Base-by-base conservation (phyloP, 768 basidiomycete species). In the Trametes maxima region DNA sequence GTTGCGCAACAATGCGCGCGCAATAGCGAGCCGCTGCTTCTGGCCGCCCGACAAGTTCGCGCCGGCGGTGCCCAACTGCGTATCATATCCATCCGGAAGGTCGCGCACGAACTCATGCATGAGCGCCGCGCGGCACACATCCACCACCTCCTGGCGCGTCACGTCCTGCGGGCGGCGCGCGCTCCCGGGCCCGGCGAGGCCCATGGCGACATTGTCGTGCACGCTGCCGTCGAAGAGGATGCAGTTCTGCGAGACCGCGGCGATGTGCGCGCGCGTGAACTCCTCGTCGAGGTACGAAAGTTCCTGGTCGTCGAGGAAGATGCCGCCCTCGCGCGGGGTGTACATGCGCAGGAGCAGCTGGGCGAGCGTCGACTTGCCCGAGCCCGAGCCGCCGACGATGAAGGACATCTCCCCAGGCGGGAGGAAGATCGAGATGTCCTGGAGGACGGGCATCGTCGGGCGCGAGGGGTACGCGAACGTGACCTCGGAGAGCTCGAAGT, bases 11-110 rank as follows among this genome's bases (percentile, higher is more conserved):
- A 85, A 82, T 1, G 93, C 95, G 51, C 96, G 78, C 0, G 96
- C 96, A 59, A 99, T 86, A 7, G 93, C 92, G 28, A 99, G 70
- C 10, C 96, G 76, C 76, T 99, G 96, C 67, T 85, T 85, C 79
- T 98, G 97, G 2, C 96, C 96, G 14, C 96, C 96, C 64, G 91
- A 94, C 66, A 95, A 74, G 45, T 82, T 85, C 2, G 90, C 83
- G 2, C 94, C 95, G 28, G 82, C 85, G 22, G 78, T 85, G 0
- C 91, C 92, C 2, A 98, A 75, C 33, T 80, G 74, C 0, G 95
- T 96, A 48, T 95, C 91, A 66, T 98, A 98, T 0, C 94, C 94
- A 3, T 88, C 81, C 0, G 92, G 93, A n/a, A 98, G 76, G 56
- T 88, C 90, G 16, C 77, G 74, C 5, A 97, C 81, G 73, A 95